Base-by-base conservation (phyloP, 148 eudicot species). In the Cornus suecica region DNA sequence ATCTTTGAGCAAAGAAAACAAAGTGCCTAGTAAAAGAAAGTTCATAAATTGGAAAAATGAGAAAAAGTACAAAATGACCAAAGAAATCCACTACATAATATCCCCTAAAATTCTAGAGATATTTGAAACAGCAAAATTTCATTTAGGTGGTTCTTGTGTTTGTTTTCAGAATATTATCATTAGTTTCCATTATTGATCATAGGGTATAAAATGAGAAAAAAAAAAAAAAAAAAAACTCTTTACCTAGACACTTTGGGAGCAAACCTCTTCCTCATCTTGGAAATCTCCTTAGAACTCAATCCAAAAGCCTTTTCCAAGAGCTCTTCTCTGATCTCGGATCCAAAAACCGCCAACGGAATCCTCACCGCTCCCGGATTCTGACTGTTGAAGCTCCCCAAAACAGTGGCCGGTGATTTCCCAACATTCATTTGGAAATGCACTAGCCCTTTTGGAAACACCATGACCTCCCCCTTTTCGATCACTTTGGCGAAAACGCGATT, bases 391-490 rank as follows among this genome's bases (percentile, higher is more conserved):
- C 91, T 86, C 68, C 97, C 97, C 0, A 94, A 63, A 34, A 94
- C 86, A 22, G 94, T 85, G 1, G 92, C 98, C 11, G 70, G 73
- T 8, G 88, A 68, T 10, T 85, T 76, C 11, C 98, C 97, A 42
- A 90, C 89, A 51, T 94, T 94, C 90, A 92, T 88, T 66, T 91
- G 94, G 54, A 92, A 94, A 79, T 94, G 98, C 79, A 94, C 41
- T 26, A 91, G 24, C 4, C 97, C 97, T 79, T 79, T 89, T 2
- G 97, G 98, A 60, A 90, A 92, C 41, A 94, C 95, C 97, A 94
- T 92, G 14, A 92, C 91, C 26, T 94, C 98, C 7, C 98, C 98
- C 41, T 88, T 87, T 76, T 88, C 90, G 10, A 94, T 48, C 65
- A 92, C 90, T 62, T 86, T 92, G 0, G 95, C 97, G 66, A 81